Base-by-base conservation (phyloP, 805 yeast genomes). In the Danielia reshetovae region DNA sequence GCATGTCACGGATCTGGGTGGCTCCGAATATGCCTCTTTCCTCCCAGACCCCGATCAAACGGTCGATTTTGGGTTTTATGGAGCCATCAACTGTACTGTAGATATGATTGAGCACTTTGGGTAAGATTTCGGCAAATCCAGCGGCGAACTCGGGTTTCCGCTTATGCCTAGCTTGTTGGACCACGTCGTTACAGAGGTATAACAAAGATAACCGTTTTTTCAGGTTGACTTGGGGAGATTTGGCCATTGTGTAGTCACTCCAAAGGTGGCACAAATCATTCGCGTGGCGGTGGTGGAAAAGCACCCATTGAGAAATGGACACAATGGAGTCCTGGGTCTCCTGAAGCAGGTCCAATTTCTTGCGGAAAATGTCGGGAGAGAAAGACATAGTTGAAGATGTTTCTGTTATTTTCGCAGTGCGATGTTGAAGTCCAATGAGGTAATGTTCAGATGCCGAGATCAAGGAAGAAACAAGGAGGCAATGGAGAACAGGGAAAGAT, bases 111-210 rank as follows among this genome's bases (percentile, higher is more conserved):
- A 79, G 43, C 1, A 70, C 68, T 1, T 38, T 33, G 1, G 77
- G 76, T 27, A 80, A 51, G 3, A 70, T 72, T 1, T 55, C 51
- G 9, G 75, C 68, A 57, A 84, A 86, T 3, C 77, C 79, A 7
- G 57, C 60, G 3, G 81, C 57, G 44, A 81, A 80, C 30, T 77
- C 85, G 4, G 62, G 60, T 48, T 74, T 77, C 39, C 74, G 68
- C 47, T 78, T 76, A 22, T 81, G 78, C 39, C 79, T 69, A 3
- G 88, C 77, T 52, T 83, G 83, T 57, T 86, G 96, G 1, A 85
- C 81, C 15, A 86, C 79, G 45, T 86, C 96, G 55, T 86, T 86
- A 33, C 83, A 81, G 10, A 86, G 62, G 50, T 86, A 86, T 16
- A 86, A 66, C 36, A 82, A 58, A 2, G 81, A 69, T 33, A 81